Evolutionary conservation across 345 rosid genomes (phyloP).

Genomic region (Populus tremula): DNA sequence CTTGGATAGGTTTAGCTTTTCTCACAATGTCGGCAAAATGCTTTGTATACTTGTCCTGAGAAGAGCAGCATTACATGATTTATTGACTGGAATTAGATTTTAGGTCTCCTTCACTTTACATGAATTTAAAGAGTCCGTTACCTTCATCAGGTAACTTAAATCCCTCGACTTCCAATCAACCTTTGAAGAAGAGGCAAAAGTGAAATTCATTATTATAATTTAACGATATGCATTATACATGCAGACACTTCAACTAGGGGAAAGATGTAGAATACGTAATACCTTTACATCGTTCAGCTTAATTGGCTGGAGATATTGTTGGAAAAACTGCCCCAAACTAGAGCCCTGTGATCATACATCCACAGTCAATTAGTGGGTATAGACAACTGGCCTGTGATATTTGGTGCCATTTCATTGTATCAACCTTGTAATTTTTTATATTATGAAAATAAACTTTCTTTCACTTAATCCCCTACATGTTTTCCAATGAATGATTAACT

Average conservation of each 20-base stretch:
- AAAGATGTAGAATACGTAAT: slow-evolving; percentile 7
- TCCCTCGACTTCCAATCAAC: slow-evolving; percentile 89
- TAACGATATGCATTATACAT: slow-evolving; percentile 13
- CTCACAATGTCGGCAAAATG: slow-evolving; percentile 62
- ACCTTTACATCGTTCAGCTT: slow-evolving; percentile 88
- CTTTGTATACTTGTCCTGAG: slow-evolving; percentile 63
- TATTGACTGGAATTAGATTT: slow-evolving; percentile 8
- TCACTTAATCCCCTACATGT: neutral
- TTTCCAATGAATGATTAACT: neutral
- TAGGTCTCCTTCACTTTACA: slow-evolving; percentile 2
- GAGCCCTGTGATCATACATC: slow-evolving; percentile 62
- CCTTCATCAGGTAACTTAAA: slow-evolving; percentile 87
- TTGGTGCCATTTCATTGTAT: neutral
- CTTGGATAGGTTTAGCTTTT: slow-evolving; percentile 64
- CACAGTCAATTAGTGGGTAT: neutral
- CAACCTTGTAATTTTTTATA: neutral
- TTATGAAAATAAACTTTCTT: neutral
- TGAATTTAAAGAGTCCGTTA: slow-evolving; percentile 23
- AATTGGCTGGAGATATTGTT: slow-evolving; percentile 82
- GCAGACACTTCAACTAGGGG: slow-evolving; percentile 1
- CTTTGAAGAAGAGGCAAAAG: slow-evolving; percentile 36
- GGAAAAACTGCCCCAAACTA: slow-evolving; percentile 91
- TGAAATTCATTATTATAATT: slow-evolving; percentile 1
- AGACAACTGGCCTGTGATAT: neutral
- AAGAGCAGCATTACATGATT: slow-evolving; percentile 23